Evolutionary conservation across 306 rosid species (phyloP).

Genomic region (Cucumis melo): DNA sequence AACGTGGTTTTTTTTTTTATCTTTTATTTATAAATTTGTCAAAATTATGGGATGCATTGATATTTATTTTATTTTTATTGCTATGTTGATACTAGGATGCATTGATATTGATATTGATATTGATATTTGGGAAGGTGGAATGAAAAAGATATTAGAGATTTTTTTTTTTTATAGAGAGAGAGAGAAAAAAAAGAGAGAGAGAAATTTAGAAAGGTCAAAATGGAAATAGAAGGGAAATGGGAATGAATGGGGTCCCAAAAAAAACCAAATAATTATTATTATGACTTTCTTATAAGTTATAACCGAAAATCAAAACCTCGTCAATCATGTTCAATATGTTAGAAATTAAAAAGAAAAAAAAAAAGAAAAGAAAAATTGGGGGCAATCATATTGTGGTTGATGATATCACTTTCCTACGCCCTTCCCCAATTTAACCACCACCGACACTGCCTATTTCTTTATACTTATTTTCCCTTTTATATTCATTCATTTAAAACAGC

Average conservation of each 20-base stretch:
- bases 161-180: too few relatives aligned
- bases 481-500: not conserved
- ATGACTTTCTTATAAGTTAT: not conserved
- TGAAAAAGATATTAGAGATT: not conserved
- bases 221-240: not conserved
- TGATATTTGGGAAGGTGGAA: not conserved
- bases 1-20: too few relatives aligned
- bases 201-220: not conserved
- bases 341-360: not conserved
- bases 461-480: not conserved
- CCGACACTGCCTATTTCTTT: not conserved
- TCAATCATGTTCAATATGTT: not conserved
- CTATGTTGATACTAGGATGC: not conserved
- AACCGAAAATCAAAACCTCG: not conserved
- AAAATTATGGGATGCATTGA: too few relatives aligned
- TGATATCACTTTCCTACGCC: not conserved
- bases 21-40: too few relatives aligned
- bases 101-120: constrained; percentile 4
- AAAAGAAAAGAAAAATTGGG: not conserved
- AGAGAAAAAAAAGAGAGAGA: too few relatives aligned
- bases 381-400: not conserved
- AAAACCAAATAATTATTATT: not conserved
- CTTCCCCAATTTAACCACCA: not conserved
- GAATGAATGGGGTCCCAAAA: not conserved
- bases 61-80: too few relatives aligned